phyloP scores from a whole-genome alignment of 2,329 filamentous ascomycete genomes.

The Exserohilum rostratum region DNA sequence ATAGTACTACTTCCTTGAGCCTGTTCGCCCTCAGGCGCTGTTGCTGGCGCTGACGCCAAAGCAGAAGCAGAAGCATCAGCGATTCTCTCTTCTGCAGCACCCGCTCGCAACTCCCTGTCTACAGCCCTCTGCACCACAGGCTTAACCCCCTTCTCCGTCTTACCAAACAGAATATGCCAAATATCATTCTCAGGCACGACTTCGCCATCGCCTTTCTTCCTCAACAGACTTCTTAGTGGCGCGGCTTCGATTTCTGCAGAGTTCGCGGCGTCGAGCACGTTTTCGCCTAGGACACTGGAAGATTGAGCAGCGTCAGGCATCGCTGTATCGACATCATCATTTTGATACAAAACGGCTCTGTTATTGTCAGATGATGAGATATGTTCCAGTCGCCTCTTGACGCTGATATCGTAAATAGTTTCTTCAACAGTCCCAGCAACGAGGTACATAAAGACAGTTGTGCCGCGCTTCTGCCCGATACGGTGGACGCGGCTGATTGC shows the following conservation, averaged over 20 bases:
- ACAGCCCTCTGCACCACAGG: constrained; percentile 53
- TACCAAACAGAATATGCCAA: constrained; percentile 87
- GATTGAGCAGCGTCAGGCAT: neutral
- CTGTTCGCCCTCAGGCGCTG: no score
- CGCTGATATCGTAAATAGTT: constrained; percentile 86
- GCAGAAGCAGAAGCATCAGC: no score
- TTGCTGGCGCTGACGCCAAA: no score
- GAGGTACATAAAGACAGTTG: constrained; percentile 94
- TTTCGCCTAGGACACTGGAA: constrained; percentile 50
- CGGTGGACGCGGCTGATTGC: constrained; percentile 94
- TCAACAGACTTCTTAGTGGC: constrained; percentile 72
- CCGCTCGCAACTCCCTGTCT: constrained; percentile 58
- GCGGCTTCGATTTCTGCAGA: constrained; percentile 81
- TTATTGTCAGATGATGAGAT: constrained; percentile 55
- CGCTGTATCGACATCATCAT: neutral
- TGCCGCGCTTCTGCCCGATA: constrained; percentile 86
- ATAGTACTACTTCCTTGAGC: no score
- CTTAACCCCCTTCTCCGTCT: constrained; percentile 47
- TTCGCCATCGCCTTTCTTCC: constrained; percentile 75
- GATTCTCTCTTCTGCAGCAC: constrained; percentile 57
- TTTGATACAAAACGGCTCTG: no score
- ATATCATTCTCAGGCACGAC: constrained; percentile 78
- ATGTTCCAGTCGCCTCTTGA: constrained; percentile 77
- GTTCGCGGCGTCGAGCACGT: constrained; percentile 79
- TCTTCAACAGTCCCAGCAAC: constrained; percentile 91